Evolutionary conservation across 23 red algal genomes (phyloP).

Genomic region (Pyropia yezoensis): DNA sequence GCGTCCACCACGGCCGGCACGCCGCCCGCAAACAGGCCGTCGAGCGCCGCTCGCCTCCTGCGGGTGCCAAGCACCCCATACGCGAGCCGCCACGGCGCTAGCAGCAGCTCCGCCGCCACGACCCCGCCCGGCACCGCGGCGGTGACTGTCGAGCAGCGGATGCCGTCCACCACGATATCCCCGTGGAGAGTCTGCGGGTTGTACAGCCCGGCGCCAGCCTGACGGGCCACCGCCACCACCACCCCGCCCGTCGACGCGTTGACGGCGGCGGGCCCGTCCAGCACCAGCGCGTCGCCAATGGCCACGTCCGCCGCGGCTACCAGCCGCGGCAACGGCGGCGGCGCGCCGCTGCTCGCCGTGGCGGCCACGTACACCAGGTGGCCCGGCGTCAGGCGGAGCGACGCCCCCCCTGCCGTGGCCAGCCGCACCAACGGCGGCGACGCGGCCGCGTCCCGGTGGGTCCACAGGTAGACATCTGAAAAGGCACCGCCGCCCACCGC

Average conservation of each 20-base stretch:
- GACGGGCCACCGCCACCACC: slow-evolving; percentile 9
- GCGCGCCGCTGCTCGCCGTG: background rate
- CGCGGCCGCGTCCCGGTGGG: slow-evolving; percentile 25
- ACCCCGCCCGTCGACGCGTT: background rate
- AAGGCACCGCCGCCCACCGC: slow-evolving; percentile 26
- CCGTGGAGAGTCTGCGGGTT: slow-evolving; percentile 65
- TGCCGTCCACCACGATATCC: slow-evolving; percentile 38
- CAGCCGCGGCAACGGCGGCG: too few relatives aligned
- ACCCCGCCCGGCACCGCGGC: slow-evolving; percentile 5
- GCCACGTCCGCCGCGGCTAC: too few relatives aligned
- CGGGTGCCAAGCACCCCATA: too few relatives aligned
- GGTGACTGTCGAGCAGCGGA: slow-evolving; percentile 31
- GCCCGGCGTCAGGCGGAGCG: background rate
- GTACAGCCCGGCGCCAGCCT: slow-evolving; percentile 19
- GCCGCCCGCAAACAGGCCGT: too few relatives aligned
- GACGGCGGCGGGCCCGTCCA: too few relatives aligned
- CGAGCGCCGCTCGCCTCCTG: too few relatives aligned
- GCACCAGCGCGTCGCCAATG: too few relatives aligned
- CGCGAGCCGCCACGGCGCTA: too few relatives aligned
- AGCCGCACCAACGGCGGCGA: slow-evolving; percentile 16
- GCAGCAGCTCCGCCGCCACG: too few relatives aligned
- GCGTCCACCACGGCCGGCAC: too few relatives aligned
- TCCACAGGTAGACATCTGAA: slow-evolving; percentile 50
- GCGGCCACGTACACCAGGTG: slow-evolving; percentile 1
- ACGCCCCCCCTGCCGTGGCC: slow-evolving; percentile 1